Conservation (phyloP, 176 grass and related monocot genomes). For the Aegilops speltoides region DNA sequence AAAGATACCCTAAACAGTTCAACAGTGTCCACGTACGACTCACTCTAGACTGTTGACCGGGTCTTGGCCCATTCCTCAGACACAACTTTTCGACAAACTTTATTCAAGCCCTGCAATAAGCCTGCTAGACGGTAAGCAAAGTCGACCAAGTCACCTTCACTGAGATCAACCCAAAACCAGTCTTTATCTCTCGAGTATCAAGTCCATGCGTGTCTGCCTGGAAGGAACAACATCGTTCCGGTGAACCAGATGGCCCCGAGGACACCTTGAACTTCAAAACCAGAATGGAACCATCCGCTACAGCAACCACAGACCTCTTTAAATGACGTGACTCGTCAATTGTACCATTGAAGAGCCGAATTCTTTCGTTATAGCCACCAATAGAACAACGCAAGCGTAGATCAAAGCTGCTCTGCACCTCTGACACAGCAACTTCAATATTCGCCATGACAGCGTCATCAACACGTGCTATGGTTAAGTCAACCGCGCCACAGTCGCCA, state of each 20-base stretch:
- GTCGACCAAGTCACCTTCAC: conserved; percentile 19
- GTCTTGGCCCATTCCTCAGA: background rate
- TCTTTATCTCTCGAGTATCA: background rate
- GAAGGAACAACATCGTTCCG: background rate
- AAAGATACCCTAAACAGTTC: background rate
- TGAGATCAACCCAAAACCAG: background rate
- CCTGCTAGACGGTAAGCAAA: background rate
- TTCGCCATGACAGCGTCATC: background rate
- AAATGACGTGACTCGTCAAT: background rate
- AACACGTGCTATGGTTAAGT: background rate
- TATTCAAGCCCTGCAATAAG: background rate
- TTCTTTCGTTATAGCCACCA: background rate
- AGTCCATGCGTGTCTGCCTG: background rate
- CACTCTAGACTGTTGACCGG: background rate
- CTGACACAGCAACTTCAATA: background rate
- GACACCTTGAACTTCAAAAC: conserved; percentile 14
- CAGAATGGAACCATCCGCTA: background rate
- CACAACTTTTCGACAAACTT: background rate
- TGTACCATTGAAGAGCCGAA: background rate
- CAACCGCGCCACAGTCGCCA: background rate
- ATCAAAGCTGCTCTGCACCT: background rate
- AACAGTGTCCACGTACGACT: background rate
- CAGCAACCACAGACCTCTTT: conserved; percentile 19
- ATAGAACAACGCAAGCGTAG: background rate
- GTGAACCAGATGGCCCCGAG: background rate